Evolutionary conservation across 2,329 filamentous ascomycete genomes (phyloP).

Genomic region (Colletotrichum liriopes): DNA sequence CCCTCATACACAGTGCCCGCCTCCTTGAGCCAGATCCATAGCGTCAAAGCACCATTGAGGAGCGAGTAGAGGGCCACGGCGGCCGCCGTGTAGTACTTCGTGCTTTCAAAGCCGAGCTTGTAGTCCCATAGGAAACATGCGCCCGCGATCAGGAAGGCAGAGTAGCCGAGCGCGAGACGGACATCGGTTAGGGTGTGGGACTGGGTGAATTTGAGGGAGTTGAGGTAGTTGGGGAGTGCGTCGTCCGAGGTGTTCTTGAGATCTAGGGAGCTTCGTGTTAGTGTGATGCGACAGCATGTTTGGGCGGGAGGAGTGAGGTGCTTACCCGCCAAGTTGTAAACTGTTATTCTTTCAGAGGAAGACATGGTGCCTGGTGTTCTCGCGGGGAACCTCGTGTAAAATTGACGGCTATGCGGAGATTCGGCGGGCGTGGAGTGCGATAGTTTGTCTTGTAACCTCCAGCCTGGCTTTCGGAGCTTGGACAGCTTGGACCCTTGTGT

Average conservation of each 20-base stretch:
- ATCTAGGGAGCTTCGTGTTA: slow-evolving; percentile 67
- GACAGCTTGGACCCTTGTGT: slow-evolving; percentile 40
- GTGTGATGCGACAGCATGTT: slow-evolving; percentile 35
- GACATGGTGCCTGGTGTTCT: slow-evolving; percentile 52
- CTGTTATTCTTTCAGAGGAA: slow-evolving; percentile 71
- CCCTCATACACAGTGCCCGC: slow-evolving; percentile 87
- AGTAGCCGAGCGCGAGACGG: slow-evolving; percentile 86
- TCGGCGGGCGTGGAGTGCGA: slow-evolving; percentile 17
- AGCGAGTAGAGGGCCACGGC: slow-evolving; percentile 86
- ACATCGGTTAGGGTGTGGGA: slow-evolving; percentile 86
- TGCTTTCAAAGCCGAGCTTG: slow-evolving; percentile 89
- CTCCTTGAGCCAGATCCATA: slow-evolving; percentile 90
- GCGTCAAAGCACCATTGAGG: slow-evolving; percentile 83
- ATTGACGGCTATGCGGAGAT: background rate
- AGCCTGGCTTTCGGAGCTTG: slow-evolving; percentile 40
- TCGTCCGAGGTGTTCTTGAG: slow-evolving; percentile 98
- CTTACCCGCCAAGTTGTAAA: slow-evolving; percentile 78
- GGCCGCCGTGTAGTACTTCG: slow-evolving; percentile 83
- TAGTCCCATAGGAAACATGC: slow-evolving; percentile 94
- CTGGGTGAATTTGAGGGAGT: slow-evolving; percentile 87
- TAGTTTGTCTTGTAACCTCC: slow-evolving; percentile 40
- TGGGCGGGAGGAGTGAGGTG: slow-evolving; percentile 8
- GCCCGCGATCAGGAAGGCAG: slow-evolving; percentile 83
- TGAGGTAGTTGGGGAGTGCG: slow-evolving; percentile 93
- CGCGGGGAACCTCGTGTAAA: background rate